A percentile compares a stretch with the other conserved stretches of the same genome.
Evolutionary conservation across 495 filamentous ascomycete species (phyloP).

Genomic region (Pseudoneurospora amorphoporcata): DNA sequence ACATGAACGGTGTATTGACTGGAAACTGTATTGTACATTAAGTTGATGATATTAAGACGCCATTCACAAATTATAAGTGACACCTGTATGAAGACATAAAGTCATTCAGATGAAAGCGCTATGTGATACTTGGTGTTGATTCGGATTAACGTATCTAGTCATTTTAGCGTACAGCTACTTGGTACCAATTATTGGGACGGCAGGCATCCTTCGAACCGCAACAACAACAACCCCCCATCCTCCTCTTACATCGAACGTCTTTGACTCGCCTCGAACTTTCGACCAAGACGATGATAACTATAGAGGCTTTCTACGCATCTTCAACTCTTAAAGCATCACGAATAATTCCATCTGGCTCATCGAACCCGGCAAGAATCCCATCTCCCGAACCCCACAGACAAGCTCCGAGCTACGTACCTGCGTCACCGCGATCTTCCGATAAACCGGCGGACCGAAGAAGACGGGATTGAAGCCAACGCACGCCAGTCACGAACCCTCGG

Average conservation of each 20-base stretch:
- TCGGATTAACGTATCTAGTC: neutral
- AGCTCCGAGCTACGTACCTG: neutral
- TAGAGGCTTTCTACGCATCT: neutral
- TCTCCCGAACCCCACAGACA: neutral
- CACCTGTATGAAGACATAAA: neutral
- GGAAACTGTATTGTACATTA: neutral
- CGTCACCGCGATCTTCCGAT: neutral
- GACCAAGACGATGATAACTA: neutral
- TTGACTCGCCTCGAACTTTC: neutral
- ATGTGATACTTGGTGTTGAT: neutral
- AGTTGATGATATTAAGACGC: neutral
- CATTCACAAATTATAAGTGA: neutral
- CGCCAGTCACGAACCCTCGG: neutral
- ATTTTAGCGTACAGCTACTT: neutral
- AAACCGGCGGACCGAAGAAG: neutral
- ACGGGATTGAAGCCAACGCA: neutral
- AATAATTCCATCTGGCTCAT: neutral
- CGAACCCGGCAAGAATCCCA: neutral
- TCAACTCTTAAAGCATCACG: neutral
- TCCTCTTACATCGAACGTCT: neutral
- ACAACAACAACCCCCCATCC: neutral
- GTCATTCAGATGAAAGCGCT: neutral
- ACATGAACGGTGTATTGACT: neutral
- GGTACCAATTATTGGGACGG: neutral
- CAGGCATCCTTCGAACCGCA: neutral